A percentile compares a stretch with the other conserved stretches of the same genome.
phyloP scores from a whole-genome alignment of 2,329 filamentous ascomycete species.

The Microdochium bolleyi region DNA sequence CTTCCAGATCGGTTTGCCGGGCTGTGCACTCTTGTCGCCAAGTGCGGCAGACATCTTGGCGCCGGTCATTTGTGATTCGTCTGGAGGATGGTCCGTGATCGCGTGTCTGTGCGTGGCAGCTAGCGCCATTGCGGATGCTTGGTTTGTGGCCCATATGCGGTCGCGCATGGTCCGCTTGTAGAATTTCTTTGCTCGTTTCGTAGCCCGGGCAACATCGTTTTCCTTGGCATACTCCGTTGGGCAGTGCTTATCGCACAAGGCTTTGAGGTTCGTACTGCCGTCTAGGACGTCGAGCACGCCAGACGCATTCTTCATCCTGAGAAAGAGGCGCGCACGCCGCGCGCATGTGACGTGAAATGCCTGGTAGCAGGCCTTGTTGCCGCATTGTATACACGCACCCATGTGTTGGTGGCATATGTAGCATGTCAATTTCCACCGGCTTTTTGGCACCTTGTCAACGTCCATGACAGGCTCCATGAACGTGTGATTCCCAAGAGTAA shows the following conservation, averaged over 20 bases:
- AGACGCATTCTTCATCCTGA: conserved; percentile 94
- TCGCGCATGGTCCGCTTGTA: conserved; percentile 87
- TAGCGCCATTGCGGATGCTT: conserved; percentile 72
- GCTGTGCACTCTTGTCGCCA: conserved; percentile 66
- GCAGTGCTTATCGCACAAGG: conserved; percentile 93
- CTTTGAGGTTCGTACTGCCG: conserved; percentile 79
- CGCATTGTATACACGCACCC: conserved; percentile 97
- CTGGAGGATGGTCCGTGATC: conserved; percentile 61
- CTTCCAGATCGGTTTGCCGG: conserved; percentile 71
- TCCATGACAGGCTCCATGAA: conserved; percentile 99
- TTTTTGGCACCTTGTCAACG: conserved; percentile 93
- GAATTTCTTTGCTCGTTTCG: conserved; percentile 75
- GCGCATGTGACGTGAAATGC: conserved; percentile 98
- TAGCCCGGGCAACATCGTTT: conserved; percentile 73
- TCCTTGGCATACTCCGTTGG: conserved; percentile 82
- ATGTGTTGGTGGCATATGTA: conserved; percentile 97
- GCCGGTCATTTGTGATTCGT: conserved; percentile 77
- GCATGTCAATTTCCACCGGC: conserved; percentile 85
- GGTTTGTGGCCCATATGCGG: conserved; percentile 85
- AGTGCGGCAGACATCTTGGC: conserved; percentile 71
- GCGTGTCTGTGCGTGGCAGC: conserved; percentile 63
- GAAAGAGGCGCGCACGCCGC: conserved; percentile 73
- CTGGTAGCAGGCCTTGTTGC: conserved; percentile 93
- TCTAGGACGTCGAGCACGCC: conserved; percentile 69
- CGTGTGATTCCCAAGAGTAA: conserved; percentile 88